Conservation (phyloP, 257 asterid genomes). For the Ajuga chamaepitys region DNA sequence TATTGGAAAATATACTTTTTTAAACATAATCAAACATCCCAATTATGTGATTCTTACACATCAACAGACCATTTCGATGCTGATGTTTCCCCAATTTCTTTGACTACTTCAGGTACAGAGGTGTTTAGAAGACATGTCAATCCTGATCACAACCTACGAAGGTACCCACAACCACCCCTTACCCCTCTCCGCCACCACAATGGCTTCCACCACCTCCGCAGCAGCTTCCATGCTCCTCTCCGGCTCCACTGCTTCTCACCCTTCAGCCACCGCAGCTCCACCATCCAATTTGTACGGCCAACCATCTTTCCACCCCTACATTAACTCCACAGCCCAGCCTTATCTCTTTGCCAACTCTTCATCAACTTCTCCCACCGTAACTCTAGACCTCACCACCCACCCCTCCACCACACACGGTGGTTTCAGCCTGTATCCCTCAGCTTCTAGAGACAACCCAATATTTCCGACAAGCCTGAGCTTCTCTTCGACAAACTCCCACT, state of each 20-base stretch:
- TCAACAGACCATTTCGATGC: too few relatives aligned
- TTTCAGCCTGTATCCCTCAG: slow-evolving; percentile 34
- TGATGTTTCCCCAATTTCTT: neutral
- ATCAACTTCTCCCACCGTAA: slow-evolving; percentile 57
- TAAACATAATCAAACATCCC: too few relatives aligned
- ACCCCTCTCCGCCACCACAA: slow-evolving; percentile 73
- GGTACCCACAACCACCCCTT: slow-evolving; percentile 90
- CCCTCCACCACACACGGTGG: slow-evolving; percentile 30
- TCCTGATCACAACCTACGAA: slow-evolving; percentile 83
- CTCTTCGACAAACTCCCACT: slow-evolving; percentile 29
- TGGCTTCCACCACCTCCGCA: slow-evolving; percentile 94
- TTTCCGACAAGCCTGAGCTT: slow-evolving; percentile 39
- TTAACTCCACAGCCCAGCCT: slow-evolving; percentile 25
- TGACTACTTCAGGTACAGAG: slow-evolving; percentile 61
- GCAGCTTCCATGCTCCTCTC: slow-evolving; percentile 95
- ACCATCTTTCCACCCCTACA: slow-evolving; percentile 12
- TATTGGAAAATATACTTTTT: too few relatives aligned
- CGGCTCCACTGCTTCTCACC: slow-evolving; percentile 53
- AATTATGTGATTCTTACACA: too few relatives aligned
- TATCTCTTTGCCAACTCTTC: slow-evolving; percentile 36
- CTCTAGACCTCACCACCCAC: slow-evolving; percentile 67
- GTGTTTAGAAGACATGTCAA: slow-evolving; percentile 63
- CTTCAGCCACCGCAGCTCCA: slow-evolving; percentile 6
- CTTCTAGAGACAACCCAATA: slow-evolving; percentile 21
- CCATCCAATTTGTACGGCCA: slow-evolving; percentile 21